Conservation (phyloP, 345 rosid genomes). For the Cardamine occulta region DNA sequence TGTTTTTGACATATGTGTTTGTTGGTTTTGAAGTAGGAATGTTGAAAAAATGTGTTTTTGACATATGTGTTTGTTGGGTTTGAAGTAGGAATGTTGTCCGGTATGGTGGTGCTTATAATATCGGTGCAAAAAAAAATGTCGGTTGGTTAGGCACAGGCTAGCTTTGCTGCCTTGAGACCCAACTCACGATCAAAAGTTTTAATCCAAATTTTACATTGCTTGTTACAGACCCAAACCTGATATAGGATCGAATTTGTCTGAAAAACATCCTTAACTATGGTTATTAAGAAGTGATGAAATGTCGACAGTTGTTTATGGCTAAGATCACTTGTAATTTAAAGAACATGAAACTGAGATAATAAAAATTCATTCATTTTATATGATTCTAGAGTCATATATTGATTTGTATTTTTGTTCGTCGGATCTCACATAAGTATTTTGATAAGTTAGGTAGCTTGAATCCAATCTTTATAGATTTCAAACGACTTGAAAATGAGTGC, state of each 20-base stretch:
- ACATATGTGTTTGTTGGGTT: constrained; percentile 21
- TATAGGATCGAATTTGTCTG: not conserved
- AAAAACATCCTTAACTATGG: not conserved
- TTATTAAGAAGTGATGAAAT: not conserved
- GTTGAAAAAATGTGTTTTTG: constrained; percentile 4
- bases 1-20: constrained; percentile 12
- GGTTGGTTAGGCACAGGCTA: not conserved
- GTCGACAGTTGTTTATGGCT: not conserved
- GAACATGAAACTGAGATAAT: not conserved
- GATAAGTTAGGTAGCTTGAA: constrained; percentile 19
- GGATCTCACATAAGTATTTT: not conserved
- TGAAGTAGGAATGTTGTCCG: constrained; percentile 16
- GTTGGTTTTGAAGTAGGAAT: constrained; percentile 22
- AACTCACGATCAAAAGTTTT: not conserved
- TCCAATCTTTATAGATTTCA: constrained; percentile 23
- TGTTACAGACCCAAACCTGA: not conserved
- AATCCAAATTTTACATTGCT: not conserved
- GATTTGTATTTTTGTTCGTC: not conserved
- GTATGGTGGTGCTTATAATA: not conserved
- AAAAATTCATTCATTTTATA: not conserved
- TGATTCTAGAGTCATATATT: not conserved
- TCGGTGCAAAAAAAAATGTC: not conserved
- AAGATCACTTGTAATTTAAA: not conserved
- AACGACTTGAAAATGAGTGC: constrained; percentile 22
- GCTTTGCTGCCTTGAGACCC: not conserved